A percentile compares a stretch with the other conserved stretches of the same genome.
Evolutionary conservation across 805 yeast species (phyloP).

Genomic region (Phaffomyces opuntiae): DNA sequence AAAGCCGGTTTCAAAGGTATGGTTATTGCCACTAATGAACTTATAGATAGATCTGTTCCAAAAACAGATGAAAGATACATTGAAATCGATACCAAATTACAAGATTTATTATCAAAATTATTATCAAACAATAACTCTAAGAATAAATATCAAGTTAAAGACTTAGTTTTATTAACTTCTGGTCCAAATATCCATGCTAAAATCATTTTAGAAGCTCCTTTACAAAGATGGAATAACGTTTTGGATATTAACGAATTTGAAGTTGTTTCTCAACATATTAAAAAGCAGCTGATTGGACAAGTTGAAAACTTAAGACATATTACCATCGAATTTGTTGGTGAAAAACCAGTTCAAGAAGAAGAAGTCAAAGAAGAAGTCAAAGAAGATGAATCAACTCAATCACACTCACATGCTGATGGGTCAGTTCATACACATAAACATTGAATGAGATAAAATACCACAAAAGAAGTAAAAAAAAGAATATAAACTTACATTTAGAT

Average conservation of each 20-base stretch:
- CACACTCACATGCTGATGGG: constrained; percentile 23
- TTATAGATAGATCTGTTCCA: constrained; percentile 66
- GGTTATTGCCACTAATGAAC: constrained; percentile 60
- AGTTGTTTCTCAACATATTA: constrained; percentile 31
- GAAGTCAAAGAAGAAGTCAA: constrained; percentile 7
- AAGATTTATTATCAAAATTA: constrained; percentile 26
- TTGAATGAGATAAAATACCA: constrained; percentile 2
- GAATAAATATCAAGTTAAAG: constrained; percentile 30
- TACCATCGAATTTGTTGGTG: constrained; percentile 33
- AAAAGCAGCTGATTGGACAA: constrained; percentile 27
- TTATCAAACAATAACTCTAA: constrained; percentile 36
- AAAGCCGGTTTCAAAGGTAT: constrained; percentile 80
- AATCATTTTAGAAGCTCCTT: constrained; percentile 31
- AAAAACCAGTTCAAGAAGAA: constrained; percentile 22
- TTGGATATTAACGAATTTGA: constrained; percentile 35
- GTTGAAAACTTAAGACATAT: constrained; percentile 39
- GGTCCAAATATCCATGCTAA: constrained; percentile 48
- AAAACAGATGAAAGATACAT: constrained; percentile 42
- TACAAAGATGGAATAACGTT: constrained; percentile 39
- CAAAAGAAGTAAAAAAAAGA: neutral
- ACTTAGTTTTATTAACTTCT: constrained; percentile 43
- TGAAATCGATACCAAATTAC: constrained; percentile 33
- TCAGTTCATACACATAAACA: constrained; percentile 22
- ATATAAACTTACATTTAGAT: neutral
- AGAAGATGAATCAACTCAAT: constrained; percentile 11